These are phyloP conservation scores for Ophiostoma ips DNA, from an alignment of 2,329 filamentous ascomycete species.

Conservation along the genomic window DNA sequence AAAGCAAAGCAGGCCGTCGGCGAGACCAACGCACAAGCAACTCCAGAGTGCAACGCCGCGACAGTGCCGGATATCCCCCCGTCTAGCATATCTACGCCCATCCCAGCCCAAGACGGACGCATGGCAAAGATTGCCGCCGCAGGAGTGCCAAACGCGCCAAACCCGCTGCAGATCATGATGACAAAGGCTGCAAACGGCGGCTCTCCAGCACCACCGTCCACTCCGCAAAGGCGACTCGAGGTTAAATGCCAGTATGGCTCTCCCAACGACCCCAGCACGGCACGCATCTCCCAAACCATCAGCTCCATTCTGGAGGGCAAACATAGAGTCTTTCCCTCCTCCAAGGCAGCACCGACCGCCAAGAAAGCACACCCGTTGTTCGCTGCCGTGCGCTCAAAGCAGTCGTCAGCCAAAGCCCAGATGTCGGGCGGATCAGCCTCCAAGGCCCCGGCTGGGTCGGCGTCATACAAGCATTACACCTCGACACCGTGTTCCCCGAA, in stretches of 20 bases:
- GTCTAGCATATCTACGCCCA: neutral
- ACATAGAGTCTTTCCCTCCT: neutral
- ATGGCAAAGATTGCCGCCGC: neutral
- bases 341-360: neutral
- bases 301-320: conserved; percentile 1
- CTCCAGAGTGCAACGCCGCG: neutral
- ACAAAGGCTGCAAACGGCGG: conserved; percentile 3
- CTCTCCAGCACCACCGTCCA: neutral
- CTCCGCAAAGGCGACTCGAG: neutral
- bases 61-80: neutral
- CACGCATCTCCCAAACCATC: conserved; percentile 9
- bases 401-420: neutral
- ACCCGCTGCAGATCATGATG: conserved; percentile 16
- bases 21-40: neutral
- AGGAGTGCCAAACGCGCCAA: conserved; percentile 26
- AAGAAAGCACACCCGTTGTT: conserved; percentile 51
- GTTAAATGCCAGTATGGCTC: neutral
- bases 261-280: neutral
- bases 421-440: conserved; percentile 12
- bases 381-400: conserved; percentile 33
- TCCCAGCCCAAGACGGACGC: neutral
- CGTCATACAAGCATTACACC: conserved; percentile 28
- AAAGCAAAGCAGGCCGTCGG: conserved; percentile 13
- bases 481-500: conserved; percentile 41
- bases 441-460: conserved; percentile 9